Conservation (phyloP, 108 stramenopile genomes). For the Chaetoceros tenuissimus region DNA sequence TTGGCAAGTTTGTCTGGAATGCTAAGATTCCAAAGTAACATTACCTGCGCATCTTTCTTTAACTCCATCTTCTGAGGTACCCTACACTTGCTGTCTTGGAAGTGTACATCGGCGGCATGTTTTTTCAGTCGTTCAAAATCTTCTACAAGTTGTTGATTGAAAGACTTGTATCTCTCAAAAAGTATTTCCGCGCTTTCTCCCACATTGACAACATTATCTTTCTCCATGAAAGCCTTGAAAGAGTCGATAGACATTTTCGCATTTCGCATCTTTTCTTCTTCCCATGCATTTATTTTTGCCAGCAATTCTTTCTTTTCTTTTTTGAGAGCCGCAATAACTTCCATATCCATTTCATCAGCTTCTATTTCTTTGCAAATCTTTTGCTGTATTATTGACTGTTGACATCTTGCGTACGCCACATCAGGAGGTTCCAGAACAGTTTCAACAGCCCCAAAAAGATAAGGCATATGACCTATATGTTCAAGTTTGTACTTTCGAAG, state of each 20-base stretch:
- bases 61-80: conserved; percentile 20
- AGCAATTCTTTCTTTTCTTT: background rate
- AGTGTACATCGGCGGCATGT: conserved; percentile 12
- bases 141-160: conserved; percentile 1
- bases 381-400: background rate
- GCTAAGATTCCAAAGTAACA: conserved; percentile 64
- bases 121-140: conserved; percentile 10
- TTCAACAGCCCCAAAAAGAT: conserved; percentile 2
- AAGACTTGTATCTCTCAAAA: background rate
- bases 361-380: background rate
- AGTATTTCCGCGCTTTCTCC: background rate
- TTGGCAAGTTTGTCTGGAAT: conserved; percentile 56
- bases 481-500: conserved; percentile 9
- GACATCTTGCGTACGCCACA: background rate
- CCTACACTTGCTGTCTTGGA: conserved; percentile 29
- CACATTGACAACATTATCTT: background rate
- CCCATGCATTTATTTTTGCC: background rate
- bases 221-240: background rate
- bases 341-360: background rate
- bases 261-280: background rate
- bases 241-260: background rate
- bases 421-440: background rate
- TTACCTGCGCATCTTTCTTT: conserved; percentile 71
- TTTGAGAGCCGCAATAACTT: background rate
- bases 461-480: conserved; percentile 3